Evolutionary conservation across 305 asterid genomes (phyloP).

Genomic region (Ajuga reptans): DNA sequence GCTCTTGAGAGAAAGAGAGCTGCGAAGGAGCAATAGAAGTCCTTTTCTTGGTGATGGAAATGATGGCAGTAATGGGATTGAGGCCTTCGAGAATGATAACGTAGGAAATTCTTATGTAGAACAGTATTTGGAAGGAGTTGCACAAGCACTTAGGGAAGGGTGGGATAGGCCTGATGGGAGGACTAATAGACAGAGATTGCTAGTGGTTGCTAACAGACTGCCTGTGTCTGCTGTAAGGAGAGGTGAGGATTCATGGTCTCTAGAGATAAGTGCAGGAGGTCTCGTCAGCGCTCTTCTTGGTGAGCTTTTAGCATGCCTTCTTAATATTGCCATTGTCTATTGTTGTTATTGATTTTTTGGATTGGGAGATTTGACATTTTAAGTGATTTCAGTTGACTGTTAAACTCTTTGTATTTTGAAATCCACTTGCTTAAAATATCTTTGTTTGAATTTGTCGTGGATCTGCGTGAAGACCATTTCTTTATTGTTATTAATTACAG

Average conservation of each 20-base stretch:
- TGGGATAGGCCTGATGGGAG: conserved; percentile 58
- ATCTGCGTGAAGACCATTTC: neutral
- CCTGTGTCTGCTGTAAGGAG: conserved; percentile 92
- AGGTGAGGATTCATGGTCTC: conserved; percentile 85
- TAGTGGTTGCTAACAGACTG: conserved; percentile 94
- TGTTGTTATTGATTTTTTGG: neutral
- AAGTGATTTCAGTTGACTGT: too few species aligned
- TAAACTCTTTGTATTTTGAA: neutral
- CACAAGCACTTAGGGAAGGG: conserved; percentile 42
- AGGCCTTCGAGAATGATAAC: conserved; percentile 36
- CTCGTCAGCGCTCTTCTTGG: conserved; percentile 93
- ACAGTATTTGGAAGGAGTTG: conserved; percentile 54
- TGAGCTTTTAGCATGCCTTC: conserved; percentile 30
- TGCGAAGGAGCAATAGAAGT: conserved; percentile 42
- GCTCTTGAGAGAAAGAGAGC: conserved; percentile 67
- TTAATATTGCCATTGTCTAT: neutral
- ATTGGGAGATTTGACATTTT: neutral
- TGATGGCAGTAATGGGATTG: conserved; percentile 38
- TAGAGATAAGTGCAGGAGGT: conserved; percentile 96
- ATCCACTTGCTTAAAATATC: neutral
- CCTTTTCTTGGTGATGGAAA: conserved; percentile 35
- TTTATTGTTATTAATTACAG: neutral
- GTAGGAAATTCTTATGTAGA: conserved; percentile 41
- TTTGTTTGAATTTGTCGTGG: neutral
- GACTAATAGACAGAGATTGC: conserved; percentile 63